Base-by-base conservation (phyloP, 2,329 filamentous ascomycete species). In the Aureobasidium sp. region DNA sequence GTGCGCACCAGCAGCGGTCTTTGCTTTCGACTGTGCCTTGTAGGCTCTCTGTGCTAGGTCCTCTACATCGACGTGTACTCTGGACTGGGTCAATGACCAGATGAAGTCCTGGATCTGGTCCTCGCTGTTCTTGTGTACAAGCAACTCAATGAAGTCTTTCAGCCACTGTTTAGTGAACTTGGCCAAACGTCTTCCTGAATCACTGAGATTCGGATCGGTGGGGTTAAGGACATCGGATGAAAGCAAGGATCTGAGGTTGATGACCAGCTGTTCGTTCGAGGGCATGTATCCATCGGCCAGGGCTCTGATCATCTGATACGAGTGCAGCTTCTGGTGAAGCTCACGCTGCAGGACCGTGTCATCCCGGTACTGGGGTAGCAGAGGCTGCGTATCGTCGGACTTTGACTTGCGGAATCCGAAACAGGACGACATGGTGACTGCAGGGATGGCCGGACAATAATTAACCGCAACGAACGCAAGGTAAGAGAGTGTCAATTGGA, bases 101-200 rank as follows among this genome's bases (percentile, higher is more conserved):
- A 96, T 80, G 66, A 97, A 89, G 69, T 97, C 90, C 73, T 97
- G 93, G 20, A 97, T 84, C 72, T 96, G 88, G 74, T 97, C 91
- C 17, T 84, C 75, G 65, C 80, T 78, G 73, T 97, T 97, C 78
- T 97, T 97, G 74, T 92, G 81, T 61, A 85, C 81, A 50, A 97
- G 73, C 6, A 96, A 76, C n/a, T 90, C 85, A 68, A 95, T 93
- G 72, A 96, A 86, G 63, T 92, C 82, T 63, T 85, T 82, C 8
- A 97, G 78, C 83, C 86, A 93, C 67, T 87, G 81, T 71, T 88
- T 89, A 53, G 81, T 80, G 70, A 88, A 87, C 64, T 87, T 87
- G 59, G 89, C 79, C 27, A 97, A 79, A 52, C 87, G 82, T 9
- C 87, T 84, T 27, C 92, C 92, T 9, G 89, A 89, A 39, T 87